Percentiles rank a stretch among this genome's conserved stretches.
Conservation (phyloP, 208 protist genomes). For the Crithidia expoeki region DNA sequence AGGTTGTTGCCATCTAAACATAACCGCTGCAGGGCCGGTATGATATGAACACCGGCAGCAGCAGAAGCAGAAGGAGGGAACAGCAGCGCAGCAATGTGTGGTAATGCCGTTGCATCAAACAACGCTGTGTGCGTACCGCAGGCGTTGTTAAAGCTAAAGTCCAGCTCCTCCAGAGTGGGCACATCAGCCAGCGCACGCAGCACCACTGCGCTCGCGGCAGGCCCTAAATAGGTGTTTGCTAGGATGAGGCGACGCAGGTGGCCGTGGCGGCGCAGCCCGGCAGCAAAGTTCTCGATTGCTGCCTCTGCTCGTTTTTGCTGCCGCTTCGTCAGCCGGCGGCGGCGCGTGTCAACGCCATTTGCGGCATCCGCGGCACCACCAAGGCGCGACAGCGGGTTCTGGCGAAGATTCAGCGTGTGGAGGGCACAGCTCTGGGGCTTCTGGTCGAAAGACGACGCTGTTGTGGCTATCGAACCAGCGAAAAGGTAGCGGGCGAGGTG, state of each 20-base stretch:
- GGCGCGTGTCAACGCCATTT: conserved; percentile 16
- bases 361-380: conserved; percentile 24
- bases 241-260: conserved; percentile 65
- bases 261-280: conserved; percentile 50
- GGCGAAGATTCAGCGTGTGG: conserved; percentile 44
- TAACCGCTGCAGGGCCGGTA: conserved; percentile 26
- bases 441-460: conserved; percentile 13
- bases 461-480: conserved; percentile 43
- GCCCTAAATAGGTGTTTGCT: conserved; percentile 78
- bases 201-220: conserved; percentile 55
- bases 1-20: conserved; percentile 78
- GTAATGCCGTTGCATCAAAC: conserved; percentile 52
- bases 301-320: conserved; percentile 9
- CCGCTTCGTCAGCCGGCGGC: conserved; percentile 27
- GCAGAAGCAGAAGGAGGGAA: conserved; percentile 24
- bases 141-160: conserved; percentile 74
- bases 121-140: conserved; percentile 59
- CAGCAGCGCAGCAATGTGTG: conserved; percentile 55
- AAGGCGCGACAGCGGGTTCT: conserved; percentile 36
- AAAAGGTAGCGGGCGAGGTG: conserved; percentile 73
- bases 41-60: too few relatives aligned
- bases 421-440: conserved; percentile 35
- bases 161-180: conserved; percentile 69
- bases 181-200: conserved; percentile 51
- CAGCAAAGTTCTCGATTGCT: conserved; percentile 56